Evolutionary conservation across 2,329 filamentous ascomycete genomes (phyloP), one percentile per base, ranked within the genome.

Genomic region (Fusarium duplospermum): DNA sequence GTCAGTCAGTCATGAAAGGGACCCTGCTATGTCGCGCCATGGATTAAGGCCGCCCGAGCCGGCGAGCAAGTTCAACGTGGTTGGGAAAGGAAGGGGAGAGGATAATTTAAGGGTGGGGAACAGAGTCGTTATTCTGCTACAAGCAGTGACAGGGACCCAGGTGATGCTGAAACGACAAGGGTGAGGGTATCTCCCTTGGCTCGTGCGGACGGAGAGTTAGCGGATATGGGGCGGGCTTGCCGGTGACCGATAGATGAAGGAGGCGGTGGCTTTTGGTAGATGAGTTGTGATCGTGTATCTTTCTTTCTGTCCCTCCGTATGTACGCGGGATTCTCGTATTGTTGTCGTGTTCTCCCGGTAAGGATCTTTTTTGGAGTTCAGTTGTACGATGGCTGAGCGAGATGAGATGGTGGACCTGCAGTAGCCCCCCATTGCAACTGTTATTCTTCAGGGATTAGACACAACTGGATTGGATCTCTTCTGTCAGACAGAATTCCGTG

Each of bases 141-240:
- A 62, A 60, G 69, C 35, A 50, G 45, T 29, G 69, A 64, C 69
- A 74, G 69, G 70, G 72, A 63, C 45, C 66, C 47, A 62, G 72
- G 63, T 16, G 70, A 61, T 64, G 40, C 67, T 75, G 72, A 75
- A 75, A 75, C 72, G 58, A 71, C 69, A 45, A 50, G 72, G 72
- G 52, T 70, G 38, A 58, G 59, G 64, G 54, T 35, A 36, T 35
- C 24, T 14, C 16, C 24, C 20, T 18, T 50, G 36, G 36, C 18
- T 50, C 36, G 54, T 52, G 56, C 56, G 7, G 47, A 52, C 47
- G 47, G 52, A 20, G n/a, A 29, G 29, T 13, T 24, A 27, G 52
- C 31, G 59, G 36, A 66, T 27, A 40, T 40, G 29, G 27, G 67
- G 64, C n/a, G 61, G 61, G 47, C 27, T 50, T 62, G 31, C 71